A percentile compares a stretch with the other conserved stretches of the same genome.
Evolutionary conservation across 1,139 yeast species (phyloP).

Genomic region (Protomyces lactucae-debilis): DNA sequence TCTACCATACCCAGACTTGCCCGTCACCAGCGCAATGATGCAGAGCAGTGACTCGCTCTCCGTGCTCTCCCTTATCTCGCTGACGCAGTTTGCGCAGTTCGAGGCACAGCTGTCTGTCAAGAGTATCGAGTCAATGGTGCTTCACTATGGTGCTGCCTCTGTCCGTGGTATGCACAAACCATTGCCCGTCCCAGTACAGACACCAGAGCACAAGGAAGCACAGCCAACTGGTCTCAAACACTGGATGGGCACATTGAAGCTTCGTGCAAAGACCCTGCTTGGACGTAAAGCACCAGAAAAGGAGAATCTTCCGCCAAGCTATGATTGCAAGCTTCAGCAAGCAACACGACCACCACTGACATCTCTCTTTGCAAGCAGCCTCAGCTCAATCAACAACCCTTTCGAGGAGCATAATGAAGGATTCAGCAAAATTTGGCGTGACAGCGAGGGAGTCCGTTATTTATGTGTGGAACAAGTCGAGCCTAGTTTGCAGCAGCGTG

Average conservation of each 20-base stretch:
- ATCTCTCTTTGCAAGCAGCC: background rate
- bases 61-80: background rate
- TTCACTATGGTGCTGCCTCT: background rate
- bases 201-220: background rate
- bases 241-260: background rate
- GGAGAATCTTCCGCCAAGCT: background rate
- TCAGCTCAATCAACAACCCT: background rate
- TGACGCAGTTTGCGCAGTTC: background rate
- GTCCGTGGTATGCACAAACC: background rate
- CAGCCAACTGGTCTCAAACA: background rate
- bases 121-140: background rate
- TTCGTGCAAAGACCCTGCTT: background rate
- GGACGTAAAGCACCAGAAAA: background rate
- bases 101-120: background rate
- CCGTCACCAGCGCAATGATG: background rate
- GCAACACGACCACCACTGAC: background rate
- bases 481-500: background rate
- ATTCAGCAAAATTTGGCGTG: background rate
- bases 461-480: background rate
- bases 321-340: background rate
- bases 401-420: background rate
- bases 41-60: background rate
- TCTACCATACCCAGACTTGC: too few relatives aligned
- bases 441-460: background rate
- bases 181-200: background rate